Conservation (phyloP, 1,284 basidiomycete genomes). For the Peniophora sp. region DNA sequence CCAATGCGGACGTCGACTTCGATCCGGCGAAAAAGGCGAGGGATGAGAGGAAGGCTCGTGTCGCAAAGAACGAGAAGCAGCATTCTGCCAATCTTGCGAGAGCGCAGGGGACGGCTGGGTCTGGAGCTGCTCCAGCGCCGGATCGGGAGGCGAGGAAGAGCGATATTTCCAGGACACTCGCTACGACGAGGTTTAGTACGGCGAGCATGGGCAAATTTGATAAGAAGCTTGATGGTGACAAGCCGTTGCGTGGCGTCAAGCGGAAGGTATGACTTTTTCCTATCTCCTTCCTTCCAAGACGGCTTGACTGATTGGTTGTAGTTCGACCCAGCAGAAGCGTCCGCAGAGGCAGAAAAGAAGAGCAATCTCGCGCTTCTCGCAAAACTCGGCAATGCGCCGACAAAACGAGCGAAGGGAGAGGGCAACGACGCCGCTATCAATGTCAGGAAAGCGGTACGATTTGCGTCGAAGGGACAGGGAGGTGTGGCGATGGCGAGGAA, state of each 20-base stretch:
- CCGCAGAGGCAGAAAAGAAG: constrained; percentile 53
- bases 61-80: constrained; percentile 84
- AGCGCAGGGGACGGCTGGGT: constrained; percentile 24
- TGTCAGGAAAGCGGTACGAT: constrained; percentile 81
- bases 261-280: constrained; percentile 65
- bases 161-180: constrained; percentile 73
- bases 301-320: constrained; percentile 19
- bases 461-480: constrained; percentile 63
- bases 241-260: constrained; percentile 82
- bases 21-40: constrained; percentile 77
- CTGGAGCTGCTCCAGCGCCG: constrained; percentile 8
- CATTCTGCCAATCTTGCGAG: constrained; percentile 74
- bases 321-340: constrained; percentile 55
- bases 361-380: constrained; percentile 70
- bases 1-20: constrained; percentile 68
- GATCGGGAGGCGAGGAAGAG: constrained; percentile 52
- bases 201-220: constrained; percentile 94
- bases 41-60: constrained; percentile 70
- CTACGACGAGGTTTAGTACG: constrained; percentile 77
- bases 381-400: constrained; percentile 60
- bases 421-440: constrained; percentile 58
- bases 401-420: constrained; percentile 53
- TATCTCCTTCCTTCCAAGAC: not conserved
- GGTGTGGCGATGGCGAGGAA: constrained; percentile 42
- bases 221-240: constrained; percentile 84